Conservation (phyloP, 495 filamentous ascomycete species). For the Daldinia childiae region DNA sequence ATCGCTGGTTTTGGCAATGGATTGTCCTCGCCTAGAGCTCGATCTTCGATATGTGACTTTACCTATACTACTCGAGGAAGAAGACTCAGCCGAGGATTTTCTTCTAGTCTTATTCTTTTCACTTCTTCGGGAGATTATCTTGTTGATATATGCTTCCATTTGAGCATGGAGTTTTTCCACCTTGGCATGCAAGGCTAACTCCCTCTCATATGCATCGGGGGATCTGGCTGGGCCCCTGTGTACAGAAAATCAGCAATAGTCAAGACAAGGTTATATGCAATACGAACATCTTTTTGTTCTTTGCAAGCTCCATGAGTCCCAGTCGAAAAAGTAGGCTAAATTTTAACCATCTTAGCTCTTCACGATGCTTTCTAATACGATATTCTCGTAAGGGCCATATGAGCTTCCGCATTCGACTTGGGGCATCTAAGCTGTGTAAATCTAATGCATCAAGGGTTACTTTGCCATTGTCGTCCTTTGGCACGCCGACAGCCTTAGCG, state of each 20-base stretch:
- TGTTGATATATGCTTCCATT: slow-evolving; percentile 4
- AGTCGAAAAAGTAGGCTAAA: slow-evolving; percentile 30
- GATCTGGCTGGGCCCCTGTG: slow-evolving; percentile 11
- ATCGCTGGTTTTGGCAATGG: no score
- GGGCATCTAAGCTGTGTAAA: slow-evolving; percentile 6
- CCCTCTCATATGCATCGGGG: slow-evolving; percentile 12
- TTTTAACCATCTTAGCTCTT: slow-evolving; percentile 33
- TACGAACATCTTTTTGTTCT: slow-evolving; percentile 18
- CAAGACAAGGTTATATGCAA: not conserved
- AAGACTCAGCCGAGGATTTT: not conserved
- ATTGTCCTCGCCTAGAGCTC: no score
- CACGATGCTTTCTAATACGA: slow-evolving; percentile 28
- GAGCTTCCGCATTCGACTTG: slow-evolving; percentile 15
- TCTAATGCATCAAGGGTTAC: slow-evolving; percentile 8
- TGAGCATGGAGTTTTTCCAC: slow-evolving; percentile 10
- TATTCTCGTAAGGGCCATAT: slow-evolving; percentile 29
- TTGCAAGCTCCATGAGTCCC: slow-evolving; percentile 31
- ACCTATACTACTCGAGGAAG: not conserved
- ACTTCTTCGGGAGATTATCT: not conserved
- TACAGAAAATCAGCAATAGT: not conserved
- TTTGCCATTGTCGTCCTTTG: slow-evolving; percentile 17
- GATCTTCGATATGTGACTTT: no score
- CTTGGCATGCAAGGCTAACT: not conserved
- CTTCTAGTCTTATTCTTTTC: not conserved
- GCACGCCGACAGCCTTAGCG: slow-evolving; percentile 24